Evolutionary conservation across 2,329 filamentous ascomycete species (phyloP).

Genomic region (Escovopsis sp.): DNA sequence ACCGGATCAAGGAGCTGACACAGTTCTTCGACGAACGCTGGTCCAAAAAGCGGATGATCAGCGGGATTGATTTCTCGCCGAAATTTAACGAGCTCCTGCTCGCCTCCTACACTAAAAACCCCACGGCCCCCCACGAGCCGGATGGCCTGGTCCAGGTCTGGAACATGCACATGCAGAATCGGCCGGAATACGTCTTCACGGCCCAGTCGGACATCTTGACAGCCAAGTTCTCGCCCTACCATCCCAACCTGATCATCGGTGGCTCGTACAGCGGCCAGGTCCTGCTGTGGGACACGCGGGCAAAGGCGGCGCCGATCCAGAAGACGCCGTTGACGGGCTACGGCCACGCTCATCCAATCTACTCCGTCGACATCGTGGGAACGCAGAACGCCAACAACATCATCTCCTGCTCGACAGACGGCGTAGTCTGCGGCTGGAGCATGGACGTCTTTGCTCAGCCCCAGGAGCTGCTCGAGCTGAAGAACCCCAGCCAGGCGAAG

Average conservation of each 20-base stretch:
- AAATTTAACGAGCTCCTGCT: slow-evolving; percentile 90
- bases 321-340: slow-evolving; percentile 92
- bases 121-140: slow-evolving; percentile 82
- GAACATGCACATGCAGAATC: slow-evolving; percentile 89
- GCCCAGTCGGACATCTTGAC: slow-evolving; percentile 90
- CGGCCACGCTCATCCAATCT: slow-evolving; percentile 91
- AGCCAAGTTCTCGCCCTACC: slow-evolving; percentile 96
- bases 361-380: slow-evolving; percentile 87
- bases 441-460: slow-evolving; percentile 97
- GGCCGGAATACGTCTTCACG: slow-evolving; percentile 93
- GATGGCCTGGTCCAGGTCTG: slow-evolving; percentile 91
- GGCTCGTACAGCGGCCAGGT: slow-evolving; percentile 96
- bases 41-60: slow-evolving; percentile 97
- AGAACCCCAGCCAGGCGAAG: slow-evolving; percentile 70
- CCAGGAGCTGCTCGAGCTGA: slow-evolving; percentile 82
- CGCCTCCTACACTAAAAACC: slow-evolving; percentile 94
- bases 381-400: slow-evolving; percentile 99
- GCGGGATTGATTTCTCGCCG: slow-evolving; percentile 84
- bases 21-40: slow-evolving; percentile 93
- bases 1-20: slow-evolving; percentile 70
- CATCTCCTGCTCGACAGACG: slow-evolving; percentile 90
- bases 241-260: slow-evolving; percentile 89
- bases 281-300: slow-evolving; percentile 89
- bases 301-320: slow-evolving; percentile 77
- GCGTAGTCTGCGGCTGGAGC: slow-evolving; percentile 92